Base-by-base conservation (phyloP, 2,329 filamentous ascomycete species). In the Waltergamsia citrina region DNA sequence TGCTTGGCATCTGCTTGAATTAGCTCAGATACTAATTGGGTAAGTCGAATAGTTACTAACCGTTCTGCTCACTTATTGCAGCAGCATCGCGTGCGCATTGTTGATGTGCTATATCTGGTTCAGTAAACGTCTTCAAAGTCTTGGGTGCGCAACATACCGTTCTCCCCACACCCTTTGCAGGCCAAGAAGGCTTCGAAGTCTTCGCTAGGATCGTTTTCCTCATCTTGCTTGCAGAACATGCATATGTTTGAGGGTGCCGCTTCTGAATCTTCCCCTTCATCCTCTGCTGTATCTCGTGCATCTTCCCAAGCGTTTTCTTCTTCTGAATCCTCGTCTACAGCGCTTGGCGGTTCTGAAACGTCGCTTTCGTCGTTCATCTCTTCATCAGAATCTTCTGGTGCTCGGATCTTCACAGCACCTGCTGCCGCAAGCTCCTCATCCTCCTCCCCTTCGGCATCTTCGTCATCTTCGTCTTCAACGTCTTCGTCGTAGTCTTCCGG, bases 171-270 rank as follows among this genome's bases (percentile, higher is more conserved):
- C 42, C 76, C 69, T 39, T 66, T 67, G 57, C 90, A 95, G 34
- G 78, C 65, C 39, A 95, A 65, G 53, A 81, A 86, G 38, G 80
- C 68, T 55, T 92, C 86, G 48, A 81, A 92, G 43, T 88, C 84
- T 43, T 85, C 82, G 42, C 74, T 78, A 2, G 85, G 84, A 46
- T 90, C 85, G 42, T 90, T 70, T 35, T 92, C 83, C 59, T 93
- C 85, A 43, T 84, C 79, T 53, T 85, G 71, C 37, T 78, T 78
- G 60, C 88, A 95, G 49, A 90, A 93, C 43, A 86, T 82, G 60
- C 56, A 67, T 34, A 51, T 44, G 29, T 59, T 62, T 34, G 53
- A 40, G 12, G 65, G 63, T 28, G 65, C 70, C 2, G 62, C 62
- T 36, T 75, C 73, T 3, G 65, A 69, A 9, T 69, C 67, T 23